A percentile compares a stretch with the other conserved stretches of the same genome.
Conservation (phyloP, 2,329 filamentous ascomycete species). For the Alternaria consortialis region DNA sequence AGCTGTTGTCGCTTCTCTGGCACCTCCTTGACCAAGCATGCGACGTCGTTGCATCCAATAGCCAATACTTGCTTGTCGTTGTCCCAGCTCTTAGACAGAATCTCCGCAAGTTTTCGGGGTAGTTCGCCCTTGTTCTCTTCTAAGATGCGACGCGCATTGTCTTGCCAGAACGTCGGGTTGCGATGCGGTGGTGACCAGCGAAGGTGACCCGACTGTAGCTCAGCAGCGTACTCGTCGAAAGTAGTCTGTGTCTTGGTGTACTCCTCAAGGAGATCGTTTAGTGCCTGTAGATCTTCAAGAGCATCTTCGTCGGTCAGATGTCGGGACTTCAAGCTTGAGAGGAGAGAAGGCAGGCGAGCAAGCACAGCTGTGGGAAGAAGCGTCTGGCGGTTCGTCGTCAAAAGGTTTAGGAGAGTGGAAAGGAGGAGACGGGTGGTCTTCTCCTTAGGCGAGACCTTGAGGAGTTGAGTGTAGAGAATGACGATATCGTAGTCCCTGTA, state of each 20-base stretch:
- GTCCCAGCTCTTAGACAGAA: conserved; percentile 82
- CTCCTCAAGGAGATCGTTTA: conserved; percentile 76
- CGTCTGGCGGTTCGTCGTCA: conserved; percentile 73
- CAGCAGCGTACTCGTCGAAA: conserved; percentile 76
- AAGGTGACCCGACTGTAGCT: conserved; percentile 85
- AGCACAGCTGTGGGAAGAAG: conserved; percentile 85
- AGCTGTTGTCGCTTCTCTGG: conserved; percentile 82
- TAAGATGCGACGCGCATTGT: conserved; percentile 87
- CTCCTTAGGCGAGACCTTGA: conserved; percentile 93
- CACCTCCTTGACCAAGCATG: conserved; percentile 86
- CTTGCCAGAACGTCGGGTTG: conserved; percentile 86
- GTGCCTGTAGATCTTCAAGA: conserved; percentile 59
- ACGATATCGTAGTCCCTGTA: conserved; percentile 89
- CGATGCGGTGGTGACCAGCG: conserved; percentile 93
- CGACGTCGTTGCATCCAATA: conserved; percentile 92
- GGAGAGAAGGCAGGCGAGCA: conserved; percentile 75
- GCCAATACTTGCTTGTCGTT: conserved; percentile 87
- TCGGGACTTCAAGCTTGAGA: conserved; percentile 65
- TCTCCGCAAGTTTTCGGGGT: conserved; percentile 82
- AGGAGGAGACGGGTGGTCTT: conserved; percentile 94
- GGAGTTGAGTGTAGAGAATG: conserved; percentile 87
- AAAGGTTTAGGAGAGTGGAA: conserved; percentile 87
- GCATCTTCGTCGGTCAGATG: conserved; percentile 63
- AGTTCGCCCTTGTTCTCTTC: conserved; percentile 83
- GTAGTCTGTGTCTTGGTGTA: conserved; percentile 77